A percentile compares a stretch with the other conserved stretches of the same genome.
Evolutionary conservation across 2,329 filamentous ascomycete species (phyloP).

Genomic region (Aspergillus hiratsukae): DNA sequence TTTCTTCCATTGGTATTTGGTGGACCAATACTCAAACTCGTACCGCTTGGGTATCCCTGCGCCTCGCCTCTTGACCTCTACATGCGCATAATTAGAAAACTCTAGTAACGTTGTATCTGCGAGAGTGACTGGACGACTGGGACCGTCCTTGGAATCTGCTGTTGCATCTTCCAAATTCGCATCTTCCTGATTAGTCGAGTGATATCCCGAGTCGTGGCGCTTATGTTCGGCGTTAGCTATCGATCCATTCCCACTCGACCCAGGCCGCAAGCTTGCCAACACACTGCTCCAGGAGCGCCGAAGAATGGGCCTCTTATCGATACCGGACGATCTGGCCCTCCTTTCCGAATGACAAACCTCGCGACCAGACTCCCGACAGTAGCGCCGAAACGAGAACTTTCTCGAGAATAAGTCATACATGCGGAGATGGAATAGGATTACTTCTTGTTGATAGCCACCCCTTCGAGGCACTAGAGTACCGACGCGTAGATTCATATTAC

Average conservation of each 20-base stretch:
- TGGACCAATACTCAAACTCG: slow-evolving; percentile 91
- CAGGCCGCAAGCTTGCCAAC: slow-evolving; percentile 52
- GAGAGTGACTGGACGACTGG: slow-evolving; percentile 39
- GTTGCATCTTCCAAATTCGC: slow-evolving; percentile 22
- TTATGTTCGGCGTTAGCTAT: slow-evolving; percentile 41
- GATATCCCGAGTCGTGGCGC: slow-evolving; percentile 58
- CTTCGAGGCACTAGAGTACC: slow-evolving; percentile 66
- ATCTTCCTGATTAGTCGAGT: slow-evolving; percentile 42
- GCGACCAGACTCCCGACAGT: slow-evolving; percentile 86
- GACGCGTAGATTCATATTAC: slow-evolving; percentile 93
- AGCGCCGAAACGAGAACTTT: slow-evolving; percentile 85
- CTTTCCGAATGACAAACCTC: slow-evolving; percentile 83
- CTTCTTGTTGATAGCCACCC: slow-evolving; percentile 56
- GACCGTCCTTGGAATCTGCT: slow-evolving; percentile 8
- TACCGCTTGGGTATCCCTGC: slow-evolving; percentile 68
- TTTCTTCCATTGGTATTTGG: slow-evolving; percentile 78
- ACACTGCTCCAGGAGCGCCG: slow-evolving; percentile 59
- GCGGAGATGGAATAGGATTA: slow-evolving; percentile 84
- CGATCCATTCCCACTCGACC: slow-evolving; percentile 47
- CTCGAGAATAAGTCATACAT: slow-evolving; percentile 87
- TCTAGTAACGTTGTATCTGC: slow-evolving; percentile 83
- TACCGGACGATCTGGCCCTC: slow-evolving; percentile 52
- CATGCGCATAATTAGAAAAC: slow-evolving; percentile 94
- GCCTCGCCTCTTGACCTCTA: slow-evolving; percentile 71
- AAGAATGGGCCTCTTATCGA: slow-evolving; percentile 48